Conservation (phyloP, 805 yeast genomes). For the Yamadazyma kitorensis region DNA sequence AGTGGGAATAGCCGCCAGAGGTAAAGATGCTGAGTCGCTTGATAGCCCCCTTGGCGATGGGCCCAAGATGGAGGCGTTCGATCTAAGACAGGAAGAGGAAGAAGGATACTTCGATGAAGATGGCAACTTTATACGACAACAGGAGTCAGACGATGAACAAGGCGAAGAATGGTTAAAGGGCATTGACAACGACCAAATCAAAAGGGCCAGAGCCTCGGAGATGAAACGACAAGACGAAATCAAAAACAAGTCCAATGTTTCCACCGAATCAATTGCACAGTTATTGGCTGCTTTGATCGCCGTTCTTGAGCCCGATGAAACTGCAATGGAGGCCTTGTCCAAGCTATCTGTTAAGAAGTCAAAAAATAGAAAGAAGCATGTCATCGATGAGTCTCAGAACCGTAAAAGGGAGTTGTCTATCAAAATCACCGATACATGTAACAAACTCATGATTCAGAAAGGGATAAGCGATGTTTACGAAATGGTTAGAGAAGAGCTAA, state of each 20-base stretch:
- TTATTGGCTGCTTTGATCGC: slow-evolving; percentile 33
- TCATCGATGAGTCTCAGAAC: neutral
- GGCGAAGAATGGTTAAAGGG: slow-evolving; percentile 18
- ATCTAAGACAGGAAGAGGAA: slow-evolving; percentile 52
- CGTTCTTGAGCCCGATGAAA: slow-evolving; percentile 56
- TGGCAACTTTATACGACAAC: slow-evolving; percentile 53
- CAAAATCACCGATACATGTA: slow-evolving; percentile 48
- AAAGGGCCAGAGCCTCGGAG: slow-evolving; percentile 43
- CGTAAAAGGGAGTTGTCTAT: neutral
- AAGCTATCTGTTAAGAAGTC: slow-evolving; percentile 29
- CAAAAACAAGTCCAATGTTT: neutral
- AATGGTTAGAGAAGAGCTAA: slow-evolving; percentile 52
- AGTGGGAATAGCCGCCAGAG: slow-evolving; percentile 17
- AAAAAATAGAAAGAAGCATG: slow-evolving; percentile 14
- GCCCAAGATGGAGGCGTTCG: slow-evolving; percentile 61
- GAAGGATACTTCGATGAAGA: slow-evolving; percentile 60
- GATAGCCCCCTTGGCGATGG: slow-evolving; percentile 19
- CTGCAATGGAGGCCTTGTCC: slow-evolving; percentile 54
- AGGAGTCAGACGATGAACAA: slow-evolving; percentile 27
- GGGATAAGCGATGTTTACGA: slow-evolving; percentile 50
- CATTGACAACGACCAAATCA: slow-evolving; percentile 19
- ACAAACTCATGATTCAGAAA: slow-evolving; percentile 38
- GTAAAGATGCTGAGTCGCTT: slow-evolving; percentile 20
- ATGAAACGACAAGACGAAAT: slow-evolving; percentile 14
- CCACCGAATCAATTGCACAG: slow-evolving; percentile 1